These are phyloP conservation scores for Boletus vermiculosoides DNA, from an alignment of 768 basidiomycete genomes.

Conservation along the genomic window DNA sequence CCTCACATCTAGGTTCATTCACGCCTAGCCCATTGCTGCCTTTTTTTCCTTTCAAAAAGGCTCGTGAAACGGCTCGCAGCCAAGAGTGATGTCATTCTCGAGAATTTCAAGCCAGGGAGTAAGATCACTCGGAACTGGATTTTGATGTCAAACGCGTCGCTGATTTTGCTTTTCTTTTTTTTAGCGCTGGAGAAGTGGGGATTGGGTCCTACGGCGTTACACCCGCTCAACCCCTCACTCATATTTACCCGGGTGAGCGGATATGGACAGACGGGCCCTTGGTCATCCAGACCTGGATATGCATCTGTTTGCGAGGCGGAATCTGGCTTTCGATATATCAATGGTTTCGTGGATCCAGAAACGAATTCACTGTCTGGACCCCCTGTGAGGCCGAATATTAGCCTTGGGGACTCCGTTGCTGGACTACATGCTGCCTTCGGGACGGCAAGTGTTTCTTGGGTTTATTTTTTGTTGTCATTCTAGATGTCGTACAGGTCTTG, in stretches of 20 bases:
- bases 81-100: conserved; percentile 64
- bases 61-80: conserved; percentile 60
- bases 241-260: conserved; percentile 88
- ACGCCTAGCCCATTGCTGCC: neutral
- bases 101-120: conserved; percentile 79
- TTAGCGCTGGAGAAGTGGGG: conserved; percentile 70
- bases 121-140: conserved; percentile 13
- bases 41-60: conserved; percentile 34
- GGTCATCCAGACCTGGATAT: conserved; percentile 67
- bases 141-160: neutral
- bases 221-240: conserved; percentile 78
- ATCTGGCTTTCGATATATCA: conserved; percentile 72
- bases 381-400: conserved; percentile 70
- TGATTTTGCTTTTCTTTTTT: conserved; percentile 1
- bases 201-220: conserved; percentile 55
- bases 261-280: conserved; percentile 74
- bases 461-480: neutral
- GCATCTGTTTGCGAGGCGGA: conserved; percentile 77
- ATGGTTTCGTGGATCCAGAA: conserved; percentile 57
- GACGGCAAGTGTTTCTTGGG: conserved; percentile 44
- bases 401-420: conserved; percentile 69
- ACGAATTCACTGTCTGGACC: conserved; percentile 56
- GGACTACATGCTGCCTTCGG: conserved; percentile 74
- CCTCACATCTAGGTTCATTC: neutral
- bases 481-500: conserved; percentile 43